Evolutionary conservation across 2,329 filamentous ascomycete genomes (phyloP), one percentile per base, ranked within the genome.

Genomic region (Fonsecaea nubica): DNA sequence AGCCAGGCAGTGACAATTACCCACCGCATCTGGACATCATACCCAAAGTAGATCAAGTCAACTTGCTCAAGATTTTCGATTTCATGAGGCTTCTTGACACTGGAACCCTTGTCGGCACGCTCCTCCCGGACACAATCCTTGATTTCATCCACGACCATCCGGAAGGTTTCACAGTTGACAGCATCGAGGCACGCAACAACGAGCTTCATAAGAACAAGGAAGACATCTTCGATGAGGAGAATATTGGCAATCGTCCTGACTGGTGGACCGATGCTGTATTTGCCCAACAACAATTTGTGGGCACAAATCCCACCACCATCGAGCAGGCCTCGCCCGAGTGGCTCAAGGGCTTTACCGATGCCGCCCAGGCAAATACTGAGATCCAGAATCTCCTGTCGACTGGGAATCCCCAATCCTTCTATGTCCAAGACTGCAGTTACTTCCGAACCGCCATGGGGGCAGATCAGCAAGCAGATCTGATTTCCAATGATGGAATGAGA

Each of bases 251-350:
- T 54, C 67, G 71, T 21, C 21, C 75, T 9, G 79, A 82, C 65
- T 83, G 80, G 80, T 82, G 74, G 69, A 75, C 76, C 15, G 81
- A 83, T 64, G 75, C 77, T 3, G 75, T 80, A 18, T 83, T 83
- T 55, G 81, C 80, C 2, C 77, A 83, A 50, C 81, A 83, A 72
- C 77, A 77, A 10, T 78, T 83, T 58, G 81, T 77, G 0, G 81
- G 81, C 3, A 76, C 76, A 40, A 82, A 83, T 69, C 81, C 81
- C 0, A 78, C 78, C 1, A 82, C 80, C 8, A 80, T 83, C 72
- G 80, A 82, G 66, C 83, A 80, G 21, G 77, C 78, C 1, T 74
- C 76, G 3, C 50, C 74, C 30, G 65, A 73, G 1, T 76, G 77
- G 65, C 69, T 81, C 62, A 54, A 73, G 15, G 76, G 77, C 54